Percentiles rank a stretch among this genome's conserved stretches.
Conservation (phyloP, 768 basidiomycete species). For the Lactarius indigo region DNA sequence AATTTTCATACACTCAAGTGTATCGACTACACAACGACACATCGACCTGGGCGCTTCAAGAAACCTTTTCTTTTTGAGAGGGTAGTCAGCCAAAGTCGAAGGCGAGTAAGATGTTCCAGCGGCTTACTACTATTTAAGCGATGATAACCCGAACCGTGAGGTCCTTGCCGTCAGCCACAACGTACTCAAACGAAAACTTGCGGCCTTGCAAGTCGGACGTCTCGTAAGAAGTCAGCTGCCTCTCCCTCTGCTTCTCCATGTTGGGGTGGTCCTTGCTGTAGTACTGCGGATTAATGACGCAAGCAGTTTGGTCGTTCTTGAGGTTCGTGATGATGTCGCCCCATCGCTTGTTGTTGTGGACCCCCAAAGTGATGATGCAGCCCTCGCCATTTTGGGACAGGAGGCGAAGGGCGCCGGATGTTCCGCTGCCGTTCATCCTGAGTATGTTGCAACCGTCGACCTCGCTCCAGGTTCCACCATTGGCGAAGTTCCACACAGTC, state of each 20-base stretch:
- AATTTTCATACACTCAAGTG: not conserved
- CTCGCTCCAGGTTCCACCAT: conserved; percentile 35
- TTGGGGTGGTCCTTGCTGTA: not conserved
- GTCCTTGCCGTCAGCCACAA: not conserved
- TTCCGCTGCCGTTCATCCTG: conserved; percentile 38
- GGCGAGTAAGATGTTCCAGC: not conserved
- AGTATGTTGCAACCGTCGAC: conserved; percentile 29
- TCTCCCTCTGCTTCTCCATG: conserved; percentile 49
- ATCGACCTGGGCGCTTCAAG: not conserved
- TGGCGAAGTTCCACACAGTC: conserved; percentile 36
- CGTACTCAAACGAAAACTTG: not conserved
- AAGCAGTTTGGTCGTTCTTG: not conserved
- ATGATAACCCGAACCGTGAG: not conserved
- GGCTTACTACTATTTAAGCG: not conserved
- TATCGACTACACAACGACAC: not conserved
- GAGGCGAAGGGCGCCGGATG: conserved; percentile 39
- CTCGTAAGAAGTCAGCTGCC: conserved; percentile 58
- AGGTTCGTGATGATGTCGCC: conserved; percentile 38
- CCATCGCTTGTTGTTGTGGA: conserved; percentile 41
- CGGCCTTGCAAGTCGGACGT: not conserved
- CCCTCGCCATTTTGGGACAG: conserved; percentile 30
- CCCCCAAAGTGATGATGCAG: conserved; percentile 36
- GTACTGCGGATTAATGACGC: conserved; percentile 9
- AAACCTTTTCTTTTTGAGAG: not conserved
- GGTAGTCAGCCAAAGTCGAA: not conserved